A percentile compares a stretch with the other conserved stretches of the same genome.
Conservation (phyloP, 176 grass and related monocot species). For the Rhipidocladum racemiflorum region DNA sequence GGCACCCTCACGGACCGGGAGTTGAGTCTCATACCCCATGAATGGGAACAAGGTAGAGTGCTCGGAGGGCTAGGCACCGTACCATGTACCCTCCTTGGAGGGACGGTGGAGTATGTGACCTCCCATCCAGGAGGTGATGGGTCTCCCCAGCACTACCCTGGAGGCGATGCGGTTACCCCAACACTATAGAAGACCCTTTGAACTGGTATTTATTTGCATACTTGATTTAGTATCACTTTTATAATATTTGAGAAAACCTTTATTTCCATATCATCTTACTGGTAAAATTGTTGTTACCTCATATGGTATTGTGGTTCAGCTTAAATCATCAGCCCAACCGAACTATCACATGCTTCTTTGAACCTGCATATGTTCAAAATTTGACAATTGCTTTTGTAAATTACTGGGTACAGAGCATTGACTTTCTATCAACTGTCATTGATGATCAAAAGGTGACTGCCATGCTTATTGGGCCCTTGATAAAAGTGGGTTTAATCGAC, state of each 20-base stretch:
- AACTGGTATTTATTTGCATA: conserved; percentile 14
- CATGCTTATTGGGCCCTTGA: conserved; percentile 78
- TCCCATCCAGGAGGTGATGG: too few species aligned
- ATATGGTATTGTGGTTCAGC: background rate
- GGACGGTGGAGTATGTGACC: too few species aligned
- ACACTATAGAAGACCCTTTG: too few species aligned
- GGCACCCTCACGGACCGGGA: too few species aligned
- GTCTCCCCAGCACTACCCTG: too few species aligned
- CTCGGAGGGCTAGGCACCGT: too few species aligned
- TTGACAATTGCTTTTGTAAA: conserved; percentile 12
- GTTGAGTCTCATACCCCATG: too few species aligned
- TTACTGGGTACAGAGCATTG: conserved; percentile 57
- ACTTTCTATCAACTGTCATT: conserved; percentile 73
- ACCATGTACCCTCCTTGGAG: too few species aligned
- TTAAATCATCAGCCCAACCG: conserved; percentile 20
- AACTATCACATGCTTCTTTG: background rate
- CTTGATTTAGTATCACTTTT: conserved; percentile 1
- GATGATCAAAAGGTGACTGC: conserved; percentile 50
- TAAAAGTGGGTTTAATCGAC: conserved; percentile 61
- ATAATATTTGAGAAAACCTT: background rate
- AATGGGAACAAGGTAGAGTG: too few species aligned
- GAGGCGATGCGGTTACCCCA: too few species aligned
- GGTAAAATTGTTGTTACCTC: background rate
- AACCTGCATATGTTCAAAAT: conserved; percentile 2
- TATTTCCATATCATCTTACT: background rate